These are phyloP conservation scores for Aspergillus amoenus DNA, from an alignment of 2,329 filamentous ascomycete species.

Conservation along the genomic window DNA sequence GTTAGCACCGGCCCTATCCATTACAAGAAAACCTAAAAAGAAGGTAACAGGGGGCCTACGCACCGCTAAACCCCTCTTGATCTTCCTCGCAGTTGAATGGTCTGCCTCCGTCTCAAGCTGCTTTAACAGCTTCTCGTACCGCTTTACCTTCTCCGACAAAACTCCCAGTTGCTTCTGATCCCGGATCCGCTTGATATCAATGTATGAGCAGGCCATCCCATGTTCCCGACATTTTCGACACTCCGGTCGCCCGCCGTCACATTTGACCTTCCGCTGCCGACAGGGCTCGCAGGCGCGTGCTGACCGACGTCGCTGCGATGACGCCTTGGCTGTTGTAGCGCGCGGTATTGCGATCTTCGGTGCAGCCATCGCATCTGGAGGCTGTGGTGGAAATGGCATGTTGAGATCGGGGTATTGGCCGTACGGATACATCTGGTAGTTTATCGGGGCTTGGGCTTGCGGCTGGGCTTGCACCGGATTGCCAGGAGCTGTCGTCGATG, in stretches of 20 bases:
- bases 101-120: slow-evolving; percentile 28
- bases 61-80: slow-evolving; percentile 24
- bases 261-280: slow-evolving; percentile 37
- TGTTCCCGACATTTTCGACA: slow-evolving; percentile 31
- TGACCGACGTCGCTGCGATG: slow-evolving; percentile 27
- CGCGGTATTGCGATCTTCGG: slow-evolving; percentile 34
- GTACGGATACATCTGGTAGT: slow-evolving; percentile 10
- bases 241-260: slow-evolving; percentile 29
- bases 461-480: background rate
- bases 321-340: slow-evolving; percentile 17
- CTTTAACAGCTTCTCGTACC: slow-evolving; percentile 29
- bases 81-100: slow-evolving; percentile 18
- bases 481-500: background rate
- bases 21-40: background rate
- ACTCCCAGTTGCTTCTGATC: slow-evolving; percentile 34
- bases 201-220: slow-evolving; percentile 26
- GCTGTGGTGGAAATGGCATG: background rate
- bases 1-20: background rate
- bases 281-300: slow-evolving; percentile 37
- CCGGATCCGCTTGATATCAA: slow-evolving; percentile 37
- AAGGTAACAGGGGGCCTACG: background rate
- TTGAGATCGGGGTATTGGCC: background rate
- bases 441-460: background rate
- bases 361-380: background rate
- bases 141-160: slow-evolving; percentile 24